These are phyloP conservation scores for Oenanthe sinensis DNA, from an alignment of 129 eudicot genomes.

Conservation along the genomic window DNA sequence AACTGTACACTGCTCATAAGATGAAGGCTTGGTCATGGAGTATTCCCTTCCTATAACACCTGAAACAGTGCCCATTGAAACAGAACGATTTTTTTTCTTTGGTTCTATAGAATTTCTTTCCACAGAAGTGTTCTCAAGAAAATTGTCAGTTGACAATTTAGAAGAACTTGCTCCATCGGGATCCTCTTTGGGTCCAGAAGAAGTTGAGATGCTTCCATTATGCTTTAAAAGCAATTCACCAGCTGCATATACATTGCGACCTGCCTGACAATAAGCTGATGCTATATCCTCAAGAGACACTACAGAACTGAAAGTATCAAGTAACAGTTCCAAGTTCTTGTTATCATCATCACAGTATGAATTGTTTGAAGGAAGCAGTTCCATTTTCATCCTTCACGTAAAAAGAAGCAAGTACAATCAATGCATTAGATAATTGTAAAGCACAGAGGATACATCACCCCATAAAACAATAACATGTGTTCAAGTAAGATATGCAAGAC, in stretches of 20 bases:
- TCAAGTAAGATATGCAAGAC: not conserved
- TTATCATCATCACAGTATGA: constrained; percentile 31
- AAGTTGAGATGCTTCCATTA: constrained; percentile 33
- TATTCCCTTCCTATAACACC: constrained; percentile 48
- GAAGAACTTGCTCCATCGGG: constrained; percentile 22
- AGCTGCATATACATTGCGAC: constrained; percentile 30
- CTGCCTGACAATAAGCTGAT: constrained; percentile 56
- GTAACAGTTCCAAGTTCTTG: constrained; percentile 46
- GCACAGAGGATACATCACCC: not conserved
- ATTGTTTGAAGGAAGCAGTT: constrained; percentile 22
- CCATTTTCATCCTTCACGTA: constrained; percentile 37
- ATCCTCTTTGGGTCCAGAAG: constrained; percentile 21
- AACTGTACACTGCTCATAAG: constrained; percentile 17
- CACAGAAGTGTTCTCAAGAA: constrained; percentile 8
- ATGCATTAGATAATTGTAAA: not conserved
- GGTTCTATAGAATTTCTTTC: constrained; percentile 7
- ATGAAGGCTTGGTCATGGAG: constrained; percentile 29
- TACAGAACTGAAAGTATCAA: constrained; percentile 56
- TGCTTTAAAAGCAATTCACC: constrained; percentile 43
- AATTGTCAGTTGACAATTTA: constrained; percentile 8
- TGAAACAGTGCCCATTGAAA: constrained; percentile 53
- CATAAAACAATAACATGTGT: not conserved
- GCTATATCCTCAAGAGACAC: constrained; percentile 60
- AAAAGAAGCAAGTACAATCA: constrained; percentile 18
- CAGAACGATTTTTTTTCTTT: constrained; percentile 35